A percentile compares a stretch with the other conserved stretches of the same genome.
Evolutionary conservation across 768 basidiomycete species (phyloP).

Genomic region (Agaricus subrufescens): DNA sequence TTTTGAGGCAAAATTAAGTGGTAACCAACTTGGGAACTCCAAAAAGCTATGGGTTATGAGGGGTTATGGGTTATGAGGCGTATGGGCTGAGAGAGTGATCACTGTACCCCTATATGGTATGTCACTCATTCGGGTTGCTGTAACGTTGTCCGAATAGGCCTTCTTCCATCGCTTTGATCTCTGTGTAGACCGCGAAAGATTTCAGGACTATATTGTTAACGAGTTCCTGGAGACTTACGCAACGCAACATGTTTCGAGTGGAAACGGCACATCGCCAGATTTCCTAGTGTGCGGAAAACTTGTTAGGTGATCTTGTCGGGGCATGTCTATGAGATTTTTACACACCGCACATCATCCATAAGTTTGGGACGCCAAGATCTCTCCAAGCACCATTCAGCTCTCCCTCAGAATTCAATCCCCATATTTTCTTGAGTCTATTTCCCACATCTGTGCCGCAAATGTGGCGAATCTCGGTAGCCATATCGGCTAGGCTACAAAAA

Average conservation of each 20-base stretch:
- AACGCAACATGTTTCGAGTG: constrained; percentile 66
- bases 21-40: too few relatives aligned
- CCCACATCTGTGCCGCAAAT: constrained; percentile 43
- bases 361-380: constrained; percentile 43
- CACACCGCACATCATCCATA: constrained; percentile 59
- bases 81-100: too few relatives aligned
- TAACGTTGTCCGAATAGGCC: constrained; percentile 13
- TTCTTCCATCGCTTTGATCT: constrained; percentile 67
- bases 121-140: too few relatives aligned
- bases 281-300: constrained; percentile 28
- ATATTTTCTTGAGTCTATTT: constrained; percentile 40
- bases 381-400: constrained; percentile 49
- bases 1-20: too few relatives aligned
- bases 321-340: neutral
- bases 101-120: too few relatives aligned
- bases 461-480: constrained; percentile 30
- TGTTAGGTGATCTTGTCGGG: neutral
- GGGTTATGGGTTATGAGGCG: too few relatives aligned
- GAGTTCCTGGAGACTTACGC: constrained; percentile 38
- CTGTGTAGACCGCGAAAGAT: constrained; percentile 23
- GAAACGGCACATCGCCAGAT: constrained; percentile 58
- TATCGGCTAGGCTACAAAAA: constrained; percentile 38
- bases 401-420: constrained; percentile 64
- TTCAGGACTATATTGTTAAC: neutral
- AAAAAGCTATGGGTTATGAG: too few relatives aligned